phyloP scores from a whole-genome alignment of 1,139 yeast species.

The Zygosaccharomyces sapae region DNA sequence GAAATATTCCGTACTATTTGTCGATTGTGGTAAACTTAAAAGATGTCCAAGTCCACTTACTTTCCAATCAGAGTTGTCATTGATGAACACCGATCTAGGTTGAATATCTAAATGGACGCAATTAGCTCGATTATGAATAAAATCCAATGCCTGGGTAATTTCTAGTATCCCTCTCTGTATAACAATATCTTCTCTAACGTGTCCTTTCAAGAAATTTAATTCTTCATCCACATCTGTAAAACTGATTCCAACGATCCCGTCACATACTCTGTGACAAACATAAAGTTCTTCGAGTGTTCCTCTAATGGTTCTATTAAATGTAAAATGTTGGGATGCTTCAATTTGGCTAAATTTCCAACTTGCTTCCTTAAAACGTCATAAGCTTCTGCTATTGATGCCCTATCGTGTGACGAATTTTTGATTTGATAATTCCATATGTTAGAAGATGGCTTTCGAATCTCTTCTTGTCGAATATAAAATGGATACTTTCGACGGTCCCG shows the following conservation, averaged over 20 bases:
- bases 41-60: slow-evolving; percentile 65
- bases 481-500: slow-evolving; percentile 50
- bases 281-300: slow-evolving; percentile 70
- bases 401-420: slow-evolving; percentile 36
- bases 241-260: slow-evolving; percentile 54
- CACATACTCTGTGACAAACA: slow-evolving; percentile 83
- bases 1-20: slow-evolving; percentile 42
- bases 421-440: slow-evolving; percentile 48
- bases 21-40: slow-evolving; percentile 40
- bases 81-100: slow-evolving; percentile 73
- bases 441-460: slow-evolving; percentile 57
- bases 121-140: slow-evolving; percentile 72
- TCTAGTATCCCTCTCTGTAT: slow-evolving; percentile 86
- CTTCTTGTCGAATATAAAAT: slow-evolving; percentile 84
- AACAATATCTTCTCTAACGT: slow-evolving; percentile 55
- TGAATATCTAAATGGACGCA: slow-evolving; percentile 74
- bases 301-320: slow-evolving; percentile 84
- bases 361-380: slow-evolving; percentile 50
- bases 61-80: slow-evolving; percentile 92
- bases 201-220: slow-evolving; percentile 27
- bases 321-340: slow-evolving; percentile 83
- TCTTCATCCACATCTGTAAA: slow-evolving; percentile 30
- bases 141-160: slow-evolving; percentile 70
- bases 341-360: slow-evolving; percentile 66
- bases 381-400: slow-evolving; percentile 39